Evolutionary conservation across 2,329 filamentous ascomycete species (phyloP).

Genomic region (Pseudocercospora musae): DNA sequence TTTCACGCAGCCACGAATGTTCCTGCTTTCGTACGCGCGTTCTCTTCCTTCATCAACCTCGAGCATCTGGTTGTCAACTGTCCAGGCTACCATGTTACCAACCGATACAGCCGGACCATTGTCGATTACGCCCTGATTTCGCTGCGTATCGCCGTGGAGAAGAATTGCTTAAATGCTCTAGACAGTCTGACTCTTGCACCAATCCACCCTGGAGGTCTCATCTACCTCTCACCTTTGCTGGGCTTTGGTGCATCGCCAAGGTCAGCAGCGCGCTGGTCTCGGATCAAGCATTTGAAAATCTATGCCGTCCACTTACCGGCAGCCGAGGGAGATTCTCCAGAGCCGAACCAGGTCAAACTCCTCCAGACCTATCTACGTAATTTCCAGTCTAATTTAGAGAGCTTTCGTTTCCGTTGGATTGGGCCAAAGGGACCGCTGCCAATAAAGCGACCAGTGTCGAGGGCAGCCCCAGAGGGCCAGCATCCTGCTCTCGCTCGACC

Average conservation of each 20-base stretch:
- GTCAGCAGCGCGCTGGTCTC: constrained; percentile 69
- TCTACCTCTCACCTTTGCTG: constrained; percentile 71
- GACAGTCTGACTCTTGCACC: constrained; percentile 67
- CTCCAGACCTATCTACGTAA: constrained; percentile 75
- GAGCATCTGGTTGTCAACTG: constrained; percentile 73
- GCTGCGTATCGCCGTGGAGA: constrained; percentile 77
- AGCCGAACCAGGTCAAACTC: constrained; percentile 62
- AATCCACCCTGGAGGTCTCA: constrained; percentile 71
- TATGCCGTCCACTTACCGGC: constrained; percentile 57
- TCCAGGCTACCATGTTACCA: constrained; percentile 63
- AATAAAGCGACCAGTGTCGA: constrained; percentile 57
- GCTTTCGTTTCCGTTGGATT: constrained; percentile 74
- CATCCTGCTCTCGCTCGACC: constrained; percentile 16
- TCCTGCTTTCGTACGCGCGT: constrained; percentile 73
- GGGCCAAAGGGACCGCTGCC: constrained; percentile 71
- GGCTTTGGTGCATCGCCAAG: constrained; percentile 73
- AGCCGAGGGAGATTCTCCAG: constrained; percentile 33
- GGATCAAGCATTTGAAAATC: constrained; percentile 71
- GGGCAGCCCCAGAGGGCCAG: constrained; percentile 1
- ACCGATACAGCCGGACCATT: constrained; percentile 70
- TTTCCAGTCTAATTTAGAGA: constrained; percentile 49
- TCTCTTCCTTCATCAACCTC: constrained; percentile 66
- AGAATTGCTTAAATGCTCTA: constrained; percentile 63
- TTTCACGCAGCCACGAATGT: constrained; percentile 90
- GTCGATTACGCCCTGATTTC: constrained; percentile 90